Evolutionary conservation across 306 rosid species (phyloP), one percentile per base, ranked within the genome.

Genomic region (Rosa chinensis): DNA sequence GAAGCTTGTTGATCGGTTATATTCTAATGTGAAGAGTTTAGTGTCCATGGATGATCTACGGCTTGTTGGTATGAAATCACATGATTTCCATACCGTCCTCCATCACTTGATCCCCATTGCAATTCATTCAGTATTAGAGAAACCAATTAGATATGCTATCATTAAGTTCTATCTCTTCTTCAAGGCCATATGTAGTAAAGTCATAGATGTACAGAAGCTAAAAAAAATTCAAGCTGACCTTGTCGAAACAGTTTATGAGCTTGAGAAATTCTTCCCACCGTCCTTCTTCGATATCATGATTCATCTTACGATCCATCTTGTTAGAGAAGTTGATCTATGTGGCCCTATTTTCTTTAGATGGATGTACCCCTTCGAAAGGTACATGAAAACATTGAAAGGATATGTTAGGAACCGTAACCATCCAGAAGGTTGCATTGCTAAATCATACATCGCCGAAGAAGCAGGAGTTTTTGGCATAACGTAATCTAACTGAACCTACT

Each of bases 351-450:
- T 6, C 5, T 74, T 28, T 17, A n/a, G 35, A 18, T 74, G 28
- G 67, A 74, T 74, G 67, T 74, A 55, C 39, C 67, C 39, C 7
- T 74, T 74, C 18, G 68, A 74, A 6, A 40, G 50, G 35, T 35
- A 37, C 6, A 56, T 74, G 78, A 74, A 74, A 6, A 25, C 55
- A 0, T 21, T 37, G 0, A 74, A 74, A 8, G 35, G 67, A 0
- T 74, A 74, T 74, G 53, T 56, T 1, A 7, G 53, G 6, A 74
- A 74, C 28, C 28, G 28, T 25, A 25, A 25, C 28, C 28, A n/a
- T 0, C 53, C 39, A 6, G 67, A 74, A 2, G 78, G 52, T 2
- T 74, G 52, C 16, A 53, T 74, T 14, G 23, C 8, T 2, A n/a
- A 73, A 25, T 25, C 28, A 25, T 25, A 25, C 28, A 25, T 25